A percentile compares a stretch with the other conserved stretches of the same genome.
phyloP scores from a whole-genome alignment of 345 rosid genomes.

The Ceriops decandra region DNA sequence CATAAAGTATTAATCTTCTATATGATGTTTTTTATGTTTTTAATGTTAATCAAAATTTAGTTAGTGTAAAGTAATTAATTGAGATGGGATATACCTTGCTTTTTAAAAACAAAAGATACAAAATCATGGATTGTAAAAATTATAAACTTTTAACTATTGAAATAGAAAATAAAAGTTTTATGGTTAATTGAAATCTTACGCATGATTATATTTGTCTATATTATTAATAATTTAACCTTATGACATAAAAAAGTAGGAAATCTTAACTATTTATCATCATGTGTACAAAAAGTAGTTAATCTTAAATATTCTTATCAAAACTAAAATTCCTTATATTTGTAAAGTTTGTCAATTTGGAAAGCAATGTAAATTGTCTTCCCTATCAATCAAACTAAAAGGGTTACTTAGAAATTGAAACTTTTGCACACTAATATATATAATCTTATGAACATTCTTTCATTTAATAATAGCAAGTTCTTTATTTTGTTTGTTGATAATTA shows the following conservation, averaged over 20 bases:
- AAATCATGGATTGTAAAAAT: background rate
- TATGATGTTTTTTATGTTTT: background rate
- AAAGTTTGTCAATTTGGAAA: background rate
- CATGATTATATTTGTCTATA: background rate
- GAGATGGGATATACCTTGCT: background rate
- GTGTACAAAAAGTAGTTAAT: too few species aligned
- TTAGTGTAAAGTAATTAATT: background rate
- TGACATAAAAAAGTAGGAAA: background rate
- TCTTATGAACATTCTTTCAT: background rate
- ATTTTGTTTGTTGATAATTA: background rate
- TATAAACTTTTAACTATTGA: background rate
- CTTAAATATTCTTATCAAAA: accelerated
- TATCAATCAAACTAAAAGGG: background rate
- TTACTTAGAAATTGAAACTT: background rate
- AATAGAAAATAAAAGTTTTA: background rate
- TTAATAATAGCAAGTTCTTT: background rate
- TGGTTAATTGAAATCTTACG: background rate
- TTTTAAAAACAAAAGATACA: background rate
- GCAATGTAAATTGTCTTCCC: background rate
- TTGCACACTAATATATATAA: background rate
- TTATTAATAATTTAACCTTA: background rate
- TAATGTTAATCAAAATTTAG: background rate
- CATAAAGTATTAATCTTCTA: background rate
- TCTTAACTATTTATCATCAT: background rate
- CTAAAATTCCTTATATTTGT: background rate